phyloP scores from a whole-genome alignment of 495 filamentous ascomycete genomes.

The Hyaloscypha hepaticicola region DNA sequence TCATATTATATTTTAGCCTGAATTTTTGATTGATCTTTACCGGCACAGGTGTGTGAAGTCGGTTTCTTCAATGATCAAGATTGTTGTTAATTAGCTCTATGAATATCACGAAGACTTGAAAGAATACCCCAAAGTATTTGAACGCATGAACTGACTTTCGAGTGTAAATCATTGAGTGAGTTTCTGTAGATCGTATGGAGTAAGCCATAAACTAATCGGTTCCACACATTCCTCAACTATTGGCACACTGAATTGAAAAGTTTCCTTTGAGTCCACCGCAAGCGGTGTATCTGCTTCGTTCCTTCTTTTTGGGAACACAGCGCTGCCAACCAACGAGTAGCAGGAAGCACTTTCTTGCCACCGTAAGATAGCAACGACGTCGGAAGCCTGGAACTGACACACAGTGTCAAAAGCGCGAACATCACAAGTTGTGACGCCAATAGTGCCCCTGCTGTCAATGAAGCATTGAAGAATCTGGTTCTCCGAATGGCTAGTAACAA shows the following conservation, averaged over 20 bases:
- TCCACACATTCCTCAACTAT: not conserved
- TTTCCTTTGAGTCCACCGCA: not conserved
- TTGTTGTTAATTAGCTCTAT: too few relatives aligned
- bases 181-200: not conserved
- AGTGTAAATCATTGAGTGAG: not conserved
- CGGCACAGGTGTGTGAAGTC: too few relatives aligned
- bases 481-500: not conserved
- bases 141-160: too few relatives aligned
- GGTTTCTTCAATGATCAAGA: too few relatives aligned
- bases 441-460: not conserved
- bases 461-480: not conserved
- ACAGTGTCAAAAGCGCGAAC: not conserved
- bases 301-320: not conserved
- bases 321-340: not conserved
- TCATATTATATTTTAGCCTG: too few relatives aligned
- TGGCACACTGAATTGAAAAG: not conserved
- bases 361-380: constrained; percentile 1
- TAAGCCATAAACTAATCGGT: not conserved
- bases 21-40: too few relatives aligned
- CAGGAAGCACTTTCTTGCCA: not conserved
- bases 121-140: too few relatives aligned
- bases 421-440: not conserved
- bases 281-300: not conserved
- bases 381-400: not conserved
- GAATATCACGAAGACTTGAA: too few relatives aligned